Percentiles rank a stretch among this genome's conserved stretches.
These are phyloP conservation scores for Cryphonectria radicalis DNA, from an alignment of 2,329 filamentous ascomycete genomes.

Conservation along the genomic window DNA sequence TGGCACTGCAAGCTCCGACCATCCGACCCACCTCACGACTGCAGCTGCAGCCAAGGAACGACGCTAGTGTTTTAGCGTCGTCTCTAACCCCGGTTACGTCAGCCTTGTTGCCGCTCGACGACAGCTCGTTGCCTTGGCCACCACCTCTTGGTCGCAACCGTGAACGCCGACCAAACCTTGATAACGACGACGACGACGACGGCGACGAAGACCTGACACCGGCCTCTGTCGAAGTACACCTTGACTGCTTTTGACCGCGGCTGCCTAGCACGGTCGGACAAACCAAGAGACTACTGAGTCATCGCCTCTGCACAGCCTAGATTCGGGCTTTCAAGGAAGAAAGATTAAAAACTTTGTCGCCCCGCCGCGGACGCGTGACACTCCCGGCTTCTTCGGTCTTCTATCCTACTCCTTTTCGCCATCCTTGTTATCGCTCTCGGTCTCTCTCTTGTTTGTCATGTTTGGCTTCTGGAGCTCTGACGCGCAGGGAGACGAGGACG, in stretches of 20 bases:
- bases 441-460: slow-evolving; percentile 47
- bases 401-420: slow-evolving; percentile 35
- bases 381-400: slow-evolving; percentile 5
- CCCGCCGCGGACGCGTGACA: background rate
- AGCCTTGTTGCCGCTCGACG: slow-evolving; percentile 32
- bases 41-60: slow-evolving; percentile 27
- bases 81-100: slow-evolving; percentile 37
- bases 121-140: slow-evolving; percentile 25
- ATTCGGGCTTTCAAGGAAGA: background rate
- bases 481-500: slow-evolving; percentile 59
- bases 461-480: slow-evolving; percentile 66
- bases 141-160: background rate
- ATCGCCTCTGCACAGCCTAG: background rate
- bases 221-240: slow-evolving; percentile 18
- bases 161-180: slow-evolving; percentile 8
- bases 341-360: background rate
- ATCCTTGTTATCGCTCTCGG: slow-evolving; percentile 35
- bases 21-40: slow-evolving; percentile 32
- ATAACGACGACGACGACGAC: slow-evolving; percentile 9
- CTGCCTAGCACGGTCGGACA: slow-evolving; percentile 5
- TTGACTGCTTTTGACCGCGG: slow-evolving; percentile 20
- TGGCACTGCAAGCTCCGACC: slow-evolving; percentile 30
- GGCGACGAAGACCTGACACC: slow-evolving; percentile 9
- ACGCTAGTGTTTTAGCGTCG: slow-evolving; percentile 27
- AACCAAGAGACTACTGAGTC: background rate